phyloP scores from a whole-genome alignment of 306 rosid species.

The Trifolium dubium region DNA sequence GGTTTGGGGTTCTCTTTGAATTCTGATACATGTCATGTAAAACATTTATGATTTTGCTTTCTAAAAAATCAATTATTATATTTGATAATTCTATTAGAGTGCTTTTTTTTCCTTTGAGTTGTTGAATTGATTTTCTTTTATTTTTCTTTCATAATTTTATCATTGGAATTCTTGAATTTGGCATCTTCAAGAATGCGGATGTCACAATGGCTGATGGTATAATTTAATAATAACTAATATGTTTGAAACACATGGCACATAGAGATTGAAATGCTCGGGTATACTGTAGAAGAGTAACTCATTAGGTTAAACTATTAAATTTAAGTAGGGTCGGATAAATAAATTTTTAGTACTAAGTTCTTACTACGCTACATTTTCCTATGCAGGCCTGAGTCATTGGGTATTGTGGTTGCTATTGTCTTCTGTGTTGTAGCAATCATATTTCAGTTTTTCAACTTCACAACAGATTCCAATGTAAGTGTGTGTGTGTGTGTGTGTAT shows the following conservation, averaged over 20 bases:
- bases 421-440: constrained; percentile 82
- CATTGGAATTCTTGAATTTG: constrained; percentile 6
- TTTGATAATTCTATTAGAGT: constrained; percentile 5
- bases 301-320: not conserved
- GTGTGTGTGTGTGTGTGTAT: constrained; percentile 8
- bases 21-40: not conserved
- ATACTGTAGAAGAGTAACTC: not conserved
- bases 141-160: too few species aligned
- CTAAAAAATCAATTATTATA: not conserved
- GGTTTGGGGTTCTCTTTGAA: too few species aligned
- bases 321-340: too few species aligned
- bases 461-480: constrained; percentile 83
- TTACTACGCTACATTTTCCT: constrained; percentile 33
- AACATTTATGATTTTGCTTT: not conserved
- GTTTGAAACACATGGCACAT: not conserved
- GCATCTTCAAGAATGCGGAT: constrained; percentile 16
- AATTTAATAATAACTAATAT: not conserved
- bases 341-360: too few species aligned
- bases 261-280: constrained; percentile 15
- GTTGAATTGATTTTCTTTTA: too few species aligned
- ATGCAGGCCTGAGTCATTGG: constrained; percentile 93
- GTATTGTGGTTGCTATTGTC: constrained; percentile 86
- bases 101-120: not conserved
- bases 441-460: constrained; percentile 91
- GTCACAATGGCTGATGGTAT: not conserved